These are phyloP conservation scores for Blyttiomyces sp. DNA, from an alignment of 371 early-diverging fungal genomes.

Conservation along the genomic window DNA sequence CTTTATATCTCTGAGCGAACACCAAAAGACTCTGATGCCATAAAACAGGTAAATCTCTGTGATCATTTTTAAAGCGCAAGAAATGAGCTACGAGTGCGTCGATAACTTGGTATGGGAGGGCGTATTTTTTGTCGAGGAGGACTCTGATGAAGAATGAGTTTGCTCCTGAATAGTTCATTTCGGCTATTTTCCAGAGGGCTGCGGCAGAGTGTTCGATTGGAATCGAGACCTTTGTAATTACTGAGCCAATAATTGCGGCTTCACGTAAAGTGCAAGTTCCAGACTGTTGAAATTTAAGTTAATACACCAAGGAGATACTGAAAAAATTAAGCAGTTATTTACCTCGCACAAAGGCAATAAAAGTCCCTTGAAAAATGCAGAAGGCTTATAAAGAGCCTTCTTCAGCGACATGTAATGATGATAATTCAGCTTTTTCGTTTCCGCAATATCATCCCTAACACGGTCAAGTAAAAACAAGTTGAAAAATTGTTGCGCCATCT, in stretches of 20 bases:
- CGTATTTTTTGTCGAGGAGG: conserved; percentile 96
- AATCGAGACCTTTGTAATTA: conserved; percentile 86
- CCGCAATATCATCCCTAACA: conserved; percentile 90
- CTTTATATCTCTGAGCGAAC: conserved; percentile 95
- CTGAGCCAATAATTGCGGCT: conserved; percentile 92
- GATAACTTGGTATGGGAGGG: conserved; percentile 93
- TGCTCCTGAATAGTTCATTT: conserved; percentile 95
- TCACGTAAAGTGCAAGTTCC: conserved; percentile 95
- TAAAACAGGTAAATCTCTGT: conserved; percentile 86
- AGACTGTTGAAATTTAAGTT: conserved; percentile 26
- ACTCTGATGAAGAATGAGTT: conserved; percentile 91
- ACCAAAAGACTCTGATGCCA: conserved; percentile 96
- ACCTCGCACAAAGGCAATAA: conserved; percentile 92
- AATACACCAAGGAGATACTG: no score
- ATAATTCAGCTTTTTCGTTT: conserved; percentile 92
- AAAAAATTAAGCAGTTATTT: conserved; percentile 7
- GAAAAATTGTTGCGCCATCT: conserved; percentile 91
- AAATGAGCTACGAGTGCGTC: conserved; percentile 95
- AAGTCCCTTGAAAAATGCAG: conserved; percentile 97
- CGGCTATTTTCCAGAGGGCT: conserved; percentile 87
- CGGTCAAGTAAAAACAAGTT: conserved; percentile 80
- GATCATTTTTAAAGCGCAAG: conserved; percentile 78
- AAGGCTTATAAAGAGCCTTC: conserved; percentile 94
- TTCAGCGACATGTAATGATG: conserved; percentile 95
- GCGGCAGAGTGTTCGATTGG: conserved; percentile 95